These are phyloP conservation scores for Phoma sp. DNA, from an alignment of 2,329 filamentous ascomycete genomes.

Conservation along the genomic window DNA sequence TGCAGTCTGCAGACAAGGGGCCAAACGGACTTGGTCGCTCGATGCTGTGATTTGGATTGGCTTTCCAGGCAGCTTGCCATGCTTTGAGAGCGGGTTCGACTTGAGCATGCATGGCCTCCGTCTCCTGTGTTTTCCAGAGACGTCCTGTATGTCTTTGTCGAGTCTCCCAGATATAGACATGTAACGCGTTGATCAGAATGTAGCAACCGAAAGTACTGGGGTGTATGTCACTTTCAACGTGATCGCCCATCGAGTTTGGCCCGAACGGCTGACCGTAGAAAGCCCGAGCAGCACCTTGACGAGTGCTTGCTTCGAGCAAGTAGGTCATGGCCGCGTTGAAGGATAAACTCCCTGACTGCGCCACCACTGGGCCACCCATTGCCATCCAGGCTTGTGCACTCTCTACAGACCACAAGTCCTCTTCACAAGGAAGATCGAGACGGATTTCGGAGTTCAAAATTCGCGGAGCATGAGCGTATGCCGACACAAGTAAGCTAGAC, in stretches of 20 bases:
- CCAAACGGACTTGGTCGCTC: constrained; percentile 86
- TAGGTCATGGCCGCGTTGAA: constrained; percentile 84
- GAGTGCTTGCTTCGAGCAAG: constrained; percentile 78
- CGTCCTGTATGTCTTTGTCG: constrained; percentile 86
- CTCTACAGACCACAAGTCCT: constrained; percentile 86
- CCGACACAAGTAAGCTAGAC: constrained; percentile 87
- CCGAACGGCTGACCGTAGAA: constrained; percentile 56
- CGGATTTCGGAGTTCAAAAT: constrained; percentile 93
- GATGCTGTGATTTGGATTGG: constrained; percentile 81
- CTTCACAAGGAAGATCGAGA: constrained; percentile 88
- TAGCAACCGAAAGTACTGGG: constrained; percentile 93
- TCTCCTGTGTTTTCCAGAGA: constrained; percentile 89
- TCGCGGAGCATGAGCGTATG: constrained; percentile 90
- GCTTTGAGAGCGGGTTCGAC: constrained; percentile 93
- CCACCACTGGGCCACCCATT: constrained; percentile 73
- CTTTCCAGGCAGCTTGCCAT: constrained; percentile 92
- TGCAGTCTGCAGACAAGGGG: constrained; percentile 86
- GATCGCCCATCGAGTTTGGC: constrained; percentile 56
- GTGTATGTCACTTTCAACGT: constrained; percentile 67
- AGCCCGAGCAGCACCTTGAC: constrained; percentile 53
- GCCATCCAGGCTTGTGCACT: constrained; percentile 81
- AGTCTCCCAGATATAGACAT: constrained; percentile 99
- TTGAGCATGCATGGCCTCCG: constrained; percentile 92
- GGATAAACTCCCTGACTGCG: constrained; percentile 72
- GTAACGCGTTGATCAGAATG: constrained; percentile 88